A percentile compares a stretch with the other conserved stretches of the same genome.
Conservation (phyloP, 2,329 filamentous ascomycete genomes). For the Fusarium sp. region DNA sequence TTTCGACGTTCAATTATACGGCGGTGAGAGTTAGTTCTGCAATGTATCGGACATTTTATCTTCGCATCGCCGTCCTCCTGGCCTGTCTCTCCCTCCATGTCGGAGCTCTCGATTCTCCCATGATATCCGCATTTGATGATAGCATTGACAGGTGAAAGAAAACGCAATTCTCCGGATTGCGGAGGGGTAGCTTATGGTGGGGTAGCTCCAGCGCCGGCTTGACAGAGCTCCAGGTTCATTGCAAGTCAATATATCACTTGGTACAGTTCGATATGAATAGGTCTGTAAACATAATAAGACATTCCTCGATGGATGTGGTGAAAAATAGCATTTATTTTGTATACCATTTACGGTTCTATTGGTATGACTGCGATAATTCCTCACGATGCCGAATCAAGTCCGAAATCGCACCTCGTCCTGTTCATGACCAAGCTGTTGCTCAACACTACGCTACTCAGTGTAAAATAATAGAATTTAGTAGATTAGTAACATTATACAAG, state of each 20-base stretch:
- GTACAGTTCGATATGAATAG: too few relatives aligned
- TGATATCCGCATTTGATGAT: not conserved
- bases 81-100: too few relatives aligned
- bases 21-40: not conserved
- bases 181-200: not conserved
- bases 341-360: not conserved
- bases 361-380: too few relatives aligned
- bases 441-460: not conserved
- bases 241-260: too few relatives aligned
- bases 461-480: not conserved
- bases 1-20: not conserved
- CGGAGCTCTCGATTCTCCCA: not conserved
- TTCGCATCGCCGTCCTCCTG: too few relatives aligned
- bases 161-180: not conserved
- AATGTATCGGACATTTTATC: too few relatives aligned
- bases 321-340: too few relatives aligned
- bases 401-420: not conserved
- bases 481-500: rapidly evolving
- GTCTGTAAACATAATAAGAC: not conserved
- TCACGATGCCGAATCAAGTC: not conserved
- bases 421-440: too few relatives aligned
- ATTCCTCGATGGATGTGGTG: too few relatives aligned
- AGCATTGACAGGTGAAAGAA: too few relatives aligned
- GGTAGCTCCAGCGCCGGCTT: too few relatives aligned
- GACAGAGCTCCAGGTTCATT: not conserved